Evolutionary conservation across 2,329 filamentous ascomycete species (phyloP).

Genomic region (Blumeriella jaapii): DNA sequence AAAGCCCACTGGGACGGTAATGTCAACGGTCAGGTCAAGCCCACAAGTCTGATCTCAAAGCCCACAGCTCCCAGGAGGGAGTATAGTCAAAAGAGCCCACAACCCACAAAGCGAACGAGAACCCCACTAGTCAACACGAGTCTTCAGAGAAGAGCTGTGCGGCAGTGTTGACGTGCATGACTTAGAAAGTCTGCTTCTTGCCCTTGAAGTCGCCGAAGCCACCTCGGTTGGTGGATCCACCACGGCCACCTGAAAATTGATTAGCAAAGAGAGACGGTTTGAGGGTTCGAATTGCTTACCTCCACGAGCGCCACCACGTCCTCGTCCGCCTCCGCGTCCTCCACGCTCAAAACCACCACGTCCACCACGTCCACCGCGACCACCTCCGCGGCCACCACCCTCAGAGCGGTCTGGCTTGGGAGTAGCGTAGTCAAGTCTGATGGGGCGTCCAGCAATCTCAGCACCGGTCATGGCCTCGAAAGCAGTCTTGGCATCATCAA

Average conservation of each 20-base stretch:
- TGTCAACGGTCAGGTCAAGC: conserved; percentile 18
- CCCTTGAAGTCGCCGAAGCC: conserved; percentile 49
- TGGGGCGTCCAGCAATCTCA: conserved; percentile 50
- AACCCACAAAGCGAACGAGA: conserved; percentile 28
- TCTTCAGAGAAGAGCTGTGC: conserved; percentile 18
- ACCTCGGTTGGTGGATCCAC: conserved; percentile 35
- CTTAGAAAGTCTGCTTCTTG: conserved; percentile 37
- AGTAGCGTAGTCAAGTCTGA: conserved; percentile 58
- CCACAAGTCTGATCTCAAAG: conserved; percentile 28
- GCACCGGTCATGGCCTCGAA: conserved; percentile 50
- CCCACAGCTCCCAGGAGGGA: conserved; percentile 27
- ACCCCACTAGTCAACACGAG: conserved; percentile 23
- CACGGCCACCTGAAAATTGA: conserved; percentile 22
- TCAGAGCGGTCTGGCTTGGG: conserved; percentile 41
- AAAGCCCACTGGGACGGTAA: conserved; percentile 17
- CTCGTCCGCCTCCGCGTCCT: conserved; percentile 29
- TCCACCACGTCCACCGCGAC: conserved; percentile 33
- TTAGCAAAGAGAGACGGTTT: not conserved
- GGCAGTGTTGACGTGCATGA: conserved; percentile 21
- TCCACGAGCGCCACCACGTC: conserved; percentile 27
- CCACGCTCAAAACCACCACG: conserved; percentile 27
- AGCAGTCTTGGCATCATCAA: conserved; percentile 56
- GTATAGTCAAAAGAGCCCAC: conserved; percentile 28
- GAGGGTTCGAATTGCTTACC: conserved; percentile 6
- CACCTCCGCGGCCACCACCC: conserved; percentile 33